Base-by-base conservation (phyloP, 2,329 filamentous ascomycete genomes). In the Dactylellina drechsleri region DNA sequence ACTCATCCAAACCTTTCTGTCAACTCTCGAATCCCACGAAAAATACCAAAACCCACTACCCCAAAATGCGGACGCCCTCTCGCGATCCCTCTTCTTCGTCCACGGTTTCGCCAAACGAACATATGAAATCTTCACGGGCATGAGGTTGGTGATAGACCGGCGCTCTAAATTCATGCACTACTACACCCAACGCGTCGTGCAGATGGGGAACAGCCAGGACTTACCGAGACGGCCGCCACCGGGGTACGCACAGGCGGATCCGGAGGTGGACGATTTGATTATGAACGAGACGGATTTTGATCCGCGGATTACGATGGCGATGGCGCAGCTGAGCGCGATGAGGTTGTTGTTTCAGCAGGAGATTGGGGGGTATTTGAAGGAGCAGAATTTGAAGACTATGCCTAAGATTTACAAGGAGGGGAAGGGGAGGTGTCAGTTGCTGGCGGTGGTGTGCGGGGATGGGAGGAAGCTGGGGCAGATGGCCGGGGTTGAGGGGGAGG, bases 231-330 rank as follows among this genome's bases (percentile, higher is more conserved):
- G 54, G 10, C 54, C 54, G 20, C 54, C 54, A 43, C 28, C 5
- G 12, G 54, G 54, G 1, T 58, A 2, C 16, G 2, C 15, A 23
- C 10, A 23, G 4, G 28, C 31, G 20, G 54, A 58, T 16, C 6
- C 28, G 36, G 54, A 58, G 20, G 36, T 58, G 13, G 54, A 58
- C 36, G 31, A 58, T 1, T 31, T 58, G 13, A 58, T 58, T 28
- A 58, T 58, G 54, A 58, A 15, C n/a, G 54, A 58, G n/a, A 58
- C 54, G n/a, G 54, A 58, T 2, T 58, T 58, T 23, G 36, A 58
- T 58, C 54, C 54, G 13, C 41, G 54, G 54, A 16, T 41, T n/a
- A 58, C 54, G 12, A 18, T 41, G 28, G 54, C 31, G 18, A 41
- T 12, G 16, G 54, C 54, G 31, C 54, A 58, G 16, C 1, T 8